These are phyloP conservation scores for Pseudogymnoascus sp. DNA, from an alignment of 2,329 filamentous ascomycete genomes.

Conservation along the genomic window DNA sequence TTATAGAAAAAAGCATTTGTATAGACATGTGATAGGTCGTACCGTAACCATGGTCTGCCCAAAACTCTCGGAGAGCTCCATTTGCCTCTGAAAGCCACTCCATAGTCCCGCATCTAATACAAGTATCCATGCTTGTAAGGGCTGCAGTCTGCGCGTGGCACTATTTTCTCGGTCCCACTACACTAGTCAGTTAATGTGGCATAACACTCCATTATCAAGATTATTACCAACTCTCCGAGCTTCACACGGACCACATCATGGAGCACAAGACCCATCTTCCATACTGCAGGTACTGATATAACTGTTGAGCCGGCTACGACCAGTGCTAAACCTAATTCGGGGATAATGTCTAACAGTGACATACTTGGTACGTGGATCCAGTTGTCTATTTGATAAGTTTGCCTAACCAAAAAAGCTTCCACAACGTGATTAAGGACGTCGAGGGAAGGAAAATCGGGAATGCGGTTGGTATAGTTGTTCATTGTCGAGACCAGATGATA, in stretches of 20 bases:
- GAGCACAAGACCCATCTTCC: conserved; percentile 10
- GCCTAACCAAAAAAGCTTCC: neutral
- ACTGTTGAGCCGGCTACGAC: neutral
- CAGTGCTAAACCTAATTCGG: neutral
- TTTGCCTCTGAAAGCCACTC: conserved; percentile 6
- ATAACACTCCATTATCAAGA: neutral
- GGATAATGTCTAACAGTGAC: neutral
- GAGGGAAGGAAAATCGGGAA: neutral
- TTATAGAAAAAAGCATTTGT: neutral
- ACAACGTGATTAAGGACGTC: conserved; percentile 5
- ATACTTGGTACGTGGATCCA: neutral
- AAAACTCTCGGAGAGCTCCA: conserved; percentile 9
- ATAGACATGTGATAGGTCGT: too few relatives aligned
- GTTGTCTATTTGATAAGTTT: neutral
- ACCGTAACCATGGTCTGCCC: neutral
- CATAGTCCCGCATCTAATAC: conserved; percentile 8
- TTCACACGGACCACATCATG: neutral
- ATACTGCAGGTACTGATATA: neutral
- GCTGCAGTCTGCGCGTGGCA: neutral
- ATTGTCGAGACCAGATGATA: neutral
- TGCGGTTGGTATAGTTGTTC: neutral
- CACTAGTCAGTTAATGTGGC: neutral
- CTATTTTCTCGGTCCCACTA: conserved; percentile 8
- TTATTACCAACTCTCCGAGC: neutral
- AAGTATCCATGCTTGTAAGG: conserved; percentile 1